Base-by-base conservation (phyloP, 2,329 filamentous ascomycete genomes). In the Penicillium griseofulvum region DNA sequence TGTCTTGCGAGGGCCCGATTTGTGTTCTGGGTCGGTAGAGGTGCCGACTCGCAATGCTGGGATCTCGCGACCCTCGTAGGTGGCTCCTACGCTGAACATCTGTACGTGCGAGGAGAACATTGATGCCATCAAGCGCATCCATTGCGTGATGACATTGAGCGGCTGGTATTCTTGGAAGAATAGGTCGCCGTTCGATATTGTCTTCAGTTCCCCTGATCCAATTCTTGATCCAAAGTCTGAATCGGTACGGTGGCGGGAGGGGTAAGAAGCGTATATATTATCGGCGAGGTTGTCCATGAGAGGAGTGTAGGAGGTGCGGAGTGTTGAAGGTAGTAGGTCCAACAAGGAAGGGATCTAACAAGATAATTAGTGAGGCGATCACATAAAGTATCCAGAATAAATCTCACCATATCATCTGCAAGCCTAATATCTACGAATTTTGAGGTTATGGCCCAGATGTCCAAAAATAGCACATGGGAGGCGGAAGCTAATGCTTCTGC, bases 101-200 rank as follows among this genome's bases (percentile, higher is more conserved):
- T 84, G 80, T 39, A 93, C 88, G 63, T 91, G 87, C 0, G 86
- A 87, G 0, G 90, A 87, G 71, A 97, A 97, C 83, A 97, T 91
- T 53, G 90, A 93, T 42, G 90, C 85, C 62, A 97, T 82, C 37
- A 97, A 82, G 46, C 86, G 86, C 87, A 97, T 92, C 94, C 94
- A 99, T 34, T 88, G 89, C n/a, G 83, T 78, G 54, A 96, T 89
- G 43, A 90, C 91, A 3, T 88, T 86, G 22, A 95, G 79, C 1
- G 92, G 91, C 68, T 97, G 94, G 72, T 97, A 99, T 68, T 97
- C 86, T 49, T 85, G 83, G 76, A 99, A 97, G 77, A 97, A 97
- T 37, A 96, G 79, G 67, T 91, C 90, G 17, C 69, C 60, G 38
- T 70, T 63, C 12, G 67, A 73, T 44, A 60, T 71, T 50, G 75